These are phyloP conservation scores for Fusarium sterilihyphosum DNA, from an alignment of 2,329 filamentous ascomycete species.

Conservation along the genomic window DNA sequence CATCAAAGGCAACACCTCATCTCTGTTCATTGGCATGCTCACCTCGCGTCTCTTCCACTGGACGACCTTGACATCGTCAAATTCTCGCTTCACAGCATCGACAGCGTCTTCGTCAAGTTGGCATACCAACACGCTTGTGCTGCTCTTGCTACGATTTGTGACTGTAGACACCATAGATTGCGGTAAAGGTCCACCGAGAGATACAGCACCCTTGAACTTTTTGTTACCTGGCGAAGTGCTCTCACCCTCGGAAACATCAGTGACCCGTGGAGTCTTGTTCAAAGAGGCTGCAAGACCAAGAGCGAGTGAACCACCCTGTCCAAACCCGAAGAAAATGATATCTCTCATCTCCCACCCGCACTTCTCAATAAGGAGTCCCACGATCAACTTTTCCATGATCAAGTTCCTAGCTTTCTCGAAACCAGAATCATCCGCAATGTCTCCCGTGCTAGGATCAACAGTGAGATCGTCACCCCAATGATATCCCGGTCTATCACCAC, in stretches of 20 bases:
- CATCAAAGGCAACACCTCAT: slow-evolving; percentile 93
- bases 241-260: slow-evolving; percentile 45
- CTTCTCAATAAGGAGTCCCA: slow-evolving; percentile 59
- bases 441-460: slow-evolving; percentile 60
- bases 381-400: slow-evolving; percentile 62
- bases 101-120: slow-evolving; percentile 71
- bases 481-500: slow-evolving; percentile 50
- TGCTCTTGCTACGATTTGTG: slow-evolving; percentile 61
- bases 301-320: slow-evolving; percentile 72
- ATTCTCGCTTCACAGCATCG: slow-evolving; percentile 71
- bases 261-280: slow-evolving; percentile 47
- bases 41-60: slow-evolving; percentile 78
- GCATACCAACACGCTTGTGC: slow-evolving; percentile 70
- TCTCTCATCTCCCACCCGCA: slow-evolving; percentile 70
- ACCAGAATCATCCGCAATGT: slow-evolving; percentile 70
- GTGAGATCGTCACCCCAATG: slow-evolving; percentile 76
- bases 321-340: slow-evolving; percentile 72
- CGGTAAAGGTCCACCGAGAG: slow-evolving; percentile 70
- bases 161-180: slow-evolving; percentile 59
- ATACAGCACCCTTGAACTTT: slow-evolving; percentile 66
- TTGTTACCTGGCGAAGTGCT: slow-evolving; percentile 13
- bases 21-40: slow-evolving; percentile 82
- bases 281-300: slow-evolving; percentile 64
- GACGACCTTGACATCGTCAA: slow-evolving; percentile 72
- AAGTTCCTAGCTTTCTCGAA: slow-evolving; percentile 60